Evolutionary conservation across 768 basidiomycete genomes (phyloP).

Genomic region (Phaeotremella skinneri): DNA sequence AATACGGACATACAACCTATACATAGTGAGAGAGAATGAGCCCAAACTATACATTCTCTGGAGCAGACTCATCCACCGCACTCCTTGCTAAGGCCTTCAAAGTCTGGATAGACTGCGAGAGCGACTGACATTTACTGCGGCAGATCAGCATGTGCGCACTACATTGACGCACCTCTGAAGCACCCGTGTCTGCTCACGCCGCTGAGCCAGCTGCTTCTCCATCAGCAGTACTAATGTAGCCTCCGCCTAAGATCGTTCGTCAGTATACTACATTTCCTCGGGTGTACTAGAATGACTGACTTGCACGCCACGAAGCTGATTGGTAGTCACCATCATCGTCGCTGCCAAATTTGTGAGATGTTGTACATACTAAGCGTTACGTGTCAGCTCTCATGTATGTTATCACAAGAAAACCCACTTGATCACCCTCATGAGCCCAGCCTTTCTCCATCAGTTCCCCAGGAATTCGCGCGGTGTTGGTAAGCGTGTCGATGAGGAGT

Average conservation of each 20-base stretch:
- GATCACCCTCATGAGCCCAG: conserved; percentile 44
- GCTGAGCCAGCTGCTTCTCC: conserved; percentile 34
- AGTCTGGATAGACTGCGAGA: neutral
- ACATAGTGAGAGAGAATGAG: no score
- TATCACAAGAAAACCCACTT: conserved; percentile 23
- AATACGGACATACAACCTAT: no score
- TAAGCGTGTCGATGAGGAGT: conserved; percentile 33
- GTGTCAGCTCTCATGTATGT: neutral
- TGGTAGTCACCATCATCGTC: conserved; percentile 41
- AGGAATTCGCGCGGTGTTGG: conserved; percentile 36
- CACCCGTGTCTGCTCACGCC: conserved; percentile 25
- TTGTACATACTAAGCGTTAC: conserved; percentile 36
- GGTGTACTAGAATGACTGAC: conserved; percentile 9
- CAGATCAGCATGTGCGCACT: neutral
- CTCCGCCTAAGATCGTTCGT: conserved; percentile 24
- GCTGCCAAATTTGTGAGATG: conserved; percentile 42
- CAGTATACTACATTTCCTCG: neutral
- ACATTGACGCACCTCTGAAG: neutral
- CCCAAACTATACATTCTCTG: no score
- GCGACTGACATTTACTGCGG: conserved; percentile 1
- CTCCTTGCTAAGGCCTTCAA: neutral
- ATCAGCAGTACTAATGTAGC: conserved; percentile 39
- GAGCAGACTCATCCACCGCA: no score
- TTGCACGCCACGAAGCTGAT: conserved; percentile 35
- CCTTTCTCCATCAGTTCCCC: conserved; percentile 36